These are phyloP conservation scores for Ajuga chamaepitys DNA, from an alignment of 257 asterid species.

Conservation along the genomic window DNA sequence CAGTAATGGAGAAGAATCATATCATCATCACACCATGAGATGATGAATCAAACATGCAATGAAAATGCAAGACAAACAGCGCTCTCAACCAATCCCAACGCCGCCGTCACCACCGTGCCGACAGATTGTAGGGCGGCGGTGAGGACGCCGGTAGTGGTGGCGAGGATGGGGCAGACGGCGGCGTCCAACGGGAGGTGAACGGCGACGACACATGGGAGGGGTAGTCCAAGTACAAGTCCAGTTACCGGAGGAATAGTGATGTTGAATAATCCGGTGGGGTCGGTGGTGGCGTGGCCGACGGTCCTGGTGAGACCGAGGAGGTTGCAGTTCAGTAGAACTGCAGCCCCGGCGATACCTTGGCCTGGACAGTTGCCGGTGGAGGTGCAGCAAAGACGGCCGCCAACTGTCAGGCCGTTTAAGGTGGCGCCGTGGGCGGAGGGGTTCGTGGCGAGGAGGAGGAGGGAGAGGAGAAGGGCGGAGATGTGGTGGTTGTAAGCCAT, in stretches of 20 bases:
- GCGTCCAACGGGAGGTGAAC: neutral
- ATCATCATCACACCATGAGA: too few relatives aligned
- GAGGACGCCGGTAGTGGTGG: constrained; percentile 2
- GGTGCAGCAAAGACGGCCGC: constrained; percentile 6
- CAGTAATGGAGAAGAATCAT: neutral
- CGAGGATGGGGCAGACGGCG: neutral
- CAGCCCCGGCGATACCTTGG: neutral
- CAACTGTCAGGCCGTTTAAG: neutral
- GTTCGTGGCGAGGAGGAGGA: neutral
- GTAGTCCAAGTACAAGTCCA: neutral
- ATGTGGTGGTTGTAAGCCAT: neutral
- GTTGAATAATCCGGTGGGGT: constrained; percentile 4
- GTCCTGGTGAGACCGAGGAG: constrained; percentile 1
- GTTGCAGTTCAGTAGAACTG: neutral
- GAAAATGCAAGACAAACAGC: neutral
- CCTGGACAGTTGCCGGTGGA: constrained; percentile 7
- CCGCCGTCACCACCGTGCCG: neutral
- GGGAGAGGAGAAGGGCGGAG: neutral
- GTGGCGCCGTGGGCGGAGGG: neutral
- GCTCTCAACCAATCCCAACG: neutral
- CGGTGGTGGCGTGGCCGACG: neutral
- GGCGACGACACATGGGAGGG: neutral
- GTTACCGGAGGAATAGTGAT: neutral
- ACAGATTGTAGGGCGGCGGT: neutral
- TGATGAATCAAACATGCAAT: neutral